phyloP scores from a whole-genome alignment of 495 filamentous ascomycete species.

The Polyplosphaeria fusca region DNA sequence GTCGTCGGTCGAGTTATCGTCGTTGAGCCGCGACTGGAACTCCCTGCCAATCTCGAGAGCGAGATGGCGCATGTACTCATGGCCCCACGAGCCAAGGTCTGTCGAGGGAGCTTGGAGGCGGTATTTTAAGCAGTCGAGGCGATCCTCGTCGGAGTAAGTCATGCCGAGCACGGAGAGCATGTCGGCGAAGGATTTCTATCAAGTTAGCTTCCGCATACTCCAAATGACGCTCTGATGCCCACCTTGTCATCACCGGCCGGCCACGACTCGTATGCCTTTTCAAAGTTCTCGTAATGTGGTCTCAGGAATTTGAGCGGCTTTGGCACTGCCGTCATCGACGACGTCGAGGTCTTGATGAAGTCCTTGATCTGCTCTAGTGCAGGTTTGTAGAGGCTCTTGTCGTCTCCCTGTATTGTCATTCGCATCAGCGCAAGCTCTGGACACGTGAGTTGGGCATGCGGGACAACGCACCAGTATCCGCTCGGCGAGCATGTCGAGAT shows the following conservation, averaged over 20 bases:
- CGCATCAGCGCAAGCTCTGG: conserved; percentile 18
- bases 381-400: conserved; percentile 83
- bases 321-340: conserved; percentile 97
- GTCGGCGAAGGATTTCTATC: conserved; percentile 78
- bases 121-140: conserved; percentile 93
- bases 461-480: conserved; percentile 70
- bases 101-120: conserved; percentile 82
- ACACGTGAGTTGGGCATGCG: neutral
- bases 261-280: conserved; percentile 85
- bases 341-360: conserved; percentile 97
- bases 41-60: conserved; percentile 95
- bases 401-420: conserved; percentile 63
- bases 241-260: conserved; percentile 77
- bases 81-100: conserved; percentile 95
- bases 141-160: conserved; percentile 96
- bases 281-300: conserved; percentile 87
- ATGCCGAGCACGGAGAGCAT: conserved; percentile 96
- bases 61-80: conserved; percentile 96
- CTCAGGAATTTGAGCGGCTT: conserved; percentile 97
- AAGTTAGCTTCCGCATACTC: neutral
- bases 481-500: conserved; percentile 98
- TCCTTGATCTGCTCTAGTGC: conserved; percentile 92
- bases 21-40: conserved; percentile 72
- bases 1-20: conserved; percentile 65
- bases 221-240: neutral